Evolutionary conservation across 768 basidiomycete species (phyloP).

Genomic region (Cystofilobasidium bisporidii): DNA sequence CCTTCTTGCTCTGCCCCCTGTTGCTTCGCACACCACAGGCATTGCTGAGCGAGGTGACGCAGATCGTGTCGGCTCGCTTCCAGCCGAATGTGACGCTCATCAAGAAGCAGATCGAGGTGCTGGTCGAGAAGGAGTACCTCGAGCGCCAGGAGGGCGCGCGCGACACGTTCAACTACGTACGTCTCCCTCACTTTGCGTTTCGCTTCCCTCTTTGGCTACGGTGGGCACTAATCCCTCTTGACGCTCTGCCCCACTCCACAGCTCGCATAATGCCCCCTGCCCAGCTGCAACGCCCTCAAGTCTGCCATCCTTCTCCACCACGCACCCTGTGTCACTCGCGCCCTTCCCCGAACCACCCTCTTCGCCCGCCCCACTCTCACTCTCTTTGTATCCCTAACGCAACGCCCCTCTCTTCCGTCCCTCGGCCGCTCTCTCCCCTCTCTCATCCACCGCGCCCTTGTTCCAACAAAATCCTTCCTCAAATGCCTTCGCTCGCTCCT

Average conservation of each 20-base stretch:
- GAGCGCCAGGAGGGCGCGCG: conserved; percentile 85
- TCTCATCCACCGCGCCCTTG: neutral
- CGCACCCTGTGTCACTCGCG: too few species aligned
- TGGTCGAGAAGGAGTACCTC: conserved; percentile 95
- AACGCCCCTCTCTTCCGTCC: neutral
- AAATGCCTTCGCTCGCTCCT: neutral
- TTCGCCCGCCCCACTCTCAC: too few species aligned
- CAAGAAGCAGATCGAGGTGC: conserved; percentile 55
- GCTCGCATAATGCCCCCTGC: too few species aligned
- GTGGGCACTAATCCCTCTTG: too few species aligned
- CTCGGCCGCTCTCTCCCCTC: neutral
- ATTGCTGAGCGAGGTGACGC: conserved; percentile 40
- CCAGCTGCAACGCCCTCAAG: too few species aligned
- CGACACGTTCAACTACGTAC: conserved; percentile 73
- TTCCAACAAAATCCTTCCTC: neutral
- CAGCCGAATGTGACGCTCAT: conserved; percentile 27
- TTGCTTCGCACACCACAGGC: conserved; percentile 19
- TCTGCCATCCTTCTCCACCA: too few species aligned
- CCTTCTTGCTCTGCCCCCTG: neutral
- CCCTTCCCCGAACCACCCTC: neutral
- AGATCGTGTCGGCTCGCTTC: conserved; percentile 28
- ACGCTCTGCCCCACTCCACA: too few species aligned
- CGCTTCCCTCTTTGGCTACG: too few species aligned
- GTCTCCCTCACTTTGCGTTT: neutral
- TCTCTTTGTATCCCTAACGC: too few species aligned